Evolutionary conservation across 2,329 filamentous ascomycete species (phyloP).

Genomic region (Ceratocystis diversiconidia): DNA sequence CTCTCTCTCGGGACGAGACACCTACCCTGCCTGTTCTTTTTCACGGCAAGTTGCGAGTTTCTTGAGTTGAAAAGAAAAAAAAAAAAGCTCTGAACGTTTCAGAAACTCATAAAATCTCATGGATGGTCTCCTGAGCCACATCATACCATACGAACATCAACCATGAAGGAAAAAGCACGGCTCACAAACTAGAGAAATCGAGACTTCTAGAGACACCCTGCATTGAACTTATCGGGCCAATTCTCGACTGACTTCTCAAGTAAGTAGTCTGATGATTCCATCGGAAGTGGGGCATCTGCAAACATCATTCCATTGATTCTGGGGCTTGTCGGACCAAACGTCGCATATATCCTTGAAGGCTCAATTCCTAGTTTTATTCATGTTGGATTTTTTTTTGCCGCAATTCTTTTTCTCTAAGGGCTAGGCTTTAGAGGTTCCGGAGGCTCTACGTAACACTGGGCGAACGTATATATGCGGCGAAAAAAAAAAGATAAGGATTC

Average conservation of each 20-base stretch:
- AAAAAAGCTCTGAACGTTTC: neutral
- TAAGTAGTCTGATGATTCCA: conserved; percentile 6
- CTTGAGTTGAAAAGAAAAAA: neutral
- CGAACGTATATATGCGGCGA: neutral
- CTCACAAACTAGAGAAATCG: neutral
- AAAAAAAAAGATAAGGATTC: neutral
- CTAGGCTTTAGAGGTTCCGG: neutral
- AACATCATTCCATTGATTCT: conserved; percentile 13
- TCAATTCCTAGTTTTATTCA: neutral
- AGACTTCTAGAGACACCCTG: conserved; percentile 2
- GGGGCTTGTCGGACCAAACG: neutral
- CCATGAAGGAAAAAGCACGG: neutral
- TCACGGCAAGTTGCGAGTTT: neutral
- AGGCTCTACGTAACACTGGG: neutral
- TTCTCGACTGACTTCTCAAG: conserved; percentile 1
- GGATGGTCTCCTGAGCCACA: neutral
- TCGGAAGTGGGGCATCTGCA: conserved; percentile 13
- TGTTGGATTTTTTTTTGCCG: neutral
- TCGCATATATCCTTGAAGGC: neutral
- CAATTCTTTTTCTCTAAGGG: neutral
- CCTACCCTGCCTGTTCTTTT: neutral
- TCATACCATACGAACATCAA: neutral
- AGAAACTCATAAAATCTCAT: neutral
- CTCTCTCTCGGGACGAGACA: neutral
- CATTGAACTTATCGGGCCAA: conserved; percentile 2